These are phyloP conservation scores for Rhynchospora pubera DNA, from an alignment of 176 grass and related monocot genomes.

Conservation along the genomic window DNA sequence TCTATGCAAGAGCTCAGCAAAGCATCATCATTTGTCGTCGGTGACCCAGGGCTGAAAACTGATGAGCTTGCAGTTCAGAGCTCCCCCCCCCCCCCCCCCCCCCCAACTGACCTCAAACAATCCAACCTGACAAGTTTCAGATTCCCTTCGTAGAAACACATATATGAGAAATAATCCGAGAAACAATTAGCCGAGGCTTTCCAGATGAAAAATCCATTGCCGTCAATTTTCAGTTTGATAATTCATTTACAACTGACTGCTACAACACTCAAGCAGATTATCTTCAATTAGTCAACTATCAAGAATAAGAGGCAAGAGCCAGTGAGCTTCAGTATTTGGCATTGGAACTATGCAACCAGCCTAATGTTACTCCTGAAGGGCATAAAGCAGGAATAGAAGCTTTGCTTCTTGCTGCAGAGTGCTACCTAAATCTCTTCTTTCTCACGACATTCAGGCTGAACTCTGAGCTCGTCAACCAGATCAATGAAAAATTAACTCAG, in stretches of 20 bases:
- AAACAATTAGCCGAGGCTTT: too few relatives aligned
- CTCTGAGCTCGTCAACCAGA: slow-evolving; percentile 45
- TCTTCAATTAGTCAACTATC: too few relatives aligned
- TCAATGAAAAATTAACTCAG: slow-evolving; percentile 51
- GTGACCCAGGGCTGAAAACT: slow-evolving; percentile 28
- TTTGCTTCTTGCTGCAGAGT: slow-evolving; percentile 84
- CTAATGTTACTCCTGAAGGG: slow-evolving; percentile 53
- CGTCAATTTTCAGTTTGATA: too few relatives aligned
- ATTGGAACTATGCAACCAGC: too few relatives aligned
- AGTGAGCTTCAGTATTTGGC: too few relatives aligned
- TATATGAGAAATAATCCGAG: too few relatives aligned
- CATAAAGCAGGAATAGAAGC: slow-evolving; percentile 87
- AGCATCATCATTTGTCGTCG: slow-evolving; percentile 35
- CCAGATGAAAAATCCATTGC: too few relatives aligned
- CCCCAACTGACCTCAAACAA: slow-evolving; percentile 61
- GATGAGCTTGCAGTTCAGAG: slow-evolving; percentile 45
- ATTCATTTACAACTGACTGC: too few relatives aligned
- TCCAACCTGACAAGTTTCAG: slow-evolving; percentile 39
- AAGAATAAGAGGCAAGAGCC: too few relatives aligned
- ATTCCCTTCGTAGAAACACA: too few relatives aligned
- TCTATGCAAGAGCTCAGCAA: slow-evolving; percentile 52
- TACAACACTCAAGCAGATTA: too few relatives aligned
- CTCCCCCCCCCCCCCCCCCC: slow-evolving; percentile 72
- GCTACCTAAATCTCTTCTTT: slow-evolving; percentile 83
- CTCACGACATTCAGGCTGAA: slow-evolving; percentile 46